Evolutionary conservation across 495 filamentous ascomycete genomes (phyloP).

Genomic region (Aspergillus affinis): DNA sequence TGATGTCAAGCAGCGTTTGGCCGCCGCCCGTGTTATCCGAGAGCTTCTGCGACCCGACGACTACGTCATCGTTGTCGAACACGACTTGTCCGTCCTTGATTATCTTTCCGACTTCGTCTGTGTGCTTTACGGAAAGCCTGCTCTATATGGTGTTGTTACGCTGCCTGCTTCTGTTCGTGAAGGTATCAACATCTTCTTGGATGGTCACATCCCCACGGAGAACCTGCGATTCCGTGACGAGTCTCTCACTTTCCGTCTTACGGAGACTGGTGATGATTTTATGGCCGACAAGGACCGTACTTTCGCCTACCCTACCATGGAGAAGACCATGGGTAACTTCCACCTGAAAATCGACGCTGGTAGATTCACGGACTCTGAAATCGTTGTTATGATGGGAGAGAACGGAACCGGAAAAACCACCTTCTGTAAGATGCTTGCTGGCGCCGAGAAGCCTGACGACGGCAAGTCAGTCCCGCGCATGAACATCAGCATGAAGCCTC

Average conservation of each 20-base stretch:
- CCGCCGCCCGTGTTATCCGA: slow-evolving; percentile 87
- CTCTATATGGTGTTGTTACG: slow-evolving; percentile 97
- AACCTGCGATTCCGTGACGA: slow-evolving; percentile 98
- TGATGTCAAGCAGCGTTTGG: slow-evolving; percentile 96
- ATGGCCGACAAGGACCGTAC: slow-evolving; percentile 78
- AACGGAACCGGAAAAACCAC: slow-evolving; percentile 96
- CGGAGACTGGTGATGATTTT: slow-evolving; percentile 89
- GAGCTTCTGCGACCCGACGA: slow-evolving; percentile 81
- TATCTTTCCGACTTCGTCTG: slow-evolving; percentile 99
- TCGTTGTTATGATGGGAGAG: slow-evolving; percentile 99
- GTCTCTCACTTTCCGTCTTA: slow-evolving; percentile 92
- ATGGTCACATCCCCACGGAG: slow-evolving; percentile 96
- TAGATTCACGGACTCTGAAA: slow-evolving; percentile 94
- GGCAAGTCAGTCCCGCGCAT: slow-evolving; percentile 76
- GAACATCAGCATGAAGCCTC: slow-evolving; percentile 99
- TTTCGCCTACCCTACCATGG: slow-evolving; percentile 86
- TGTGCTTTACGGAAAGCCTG: slow-evolving; percentile 91
- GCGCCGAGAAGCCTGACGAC: slow-evolving; percentile 85
- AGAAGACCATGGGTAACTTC: slow-evolving; percentile 91
- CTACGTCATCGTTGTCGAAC: slow-evolving; percentile 98
- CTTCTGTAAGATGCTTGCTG: slow-evolving; percentile 94
- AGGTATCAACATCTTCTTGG: slow-evolving; percentile 99
- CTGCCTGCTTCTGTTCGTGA: slow-evolving; percentile 93
- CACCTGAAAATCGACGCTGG: slow-evolving; percentile 78
- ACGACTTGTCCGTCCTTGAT: slow-evolving; percentile 96